These are phyloP conservation scores for Cryphonectria parasitica DNA, from an alignment of 2,329 filamentous ascomycete genomes.

Conservation along the genomic window DNA sequence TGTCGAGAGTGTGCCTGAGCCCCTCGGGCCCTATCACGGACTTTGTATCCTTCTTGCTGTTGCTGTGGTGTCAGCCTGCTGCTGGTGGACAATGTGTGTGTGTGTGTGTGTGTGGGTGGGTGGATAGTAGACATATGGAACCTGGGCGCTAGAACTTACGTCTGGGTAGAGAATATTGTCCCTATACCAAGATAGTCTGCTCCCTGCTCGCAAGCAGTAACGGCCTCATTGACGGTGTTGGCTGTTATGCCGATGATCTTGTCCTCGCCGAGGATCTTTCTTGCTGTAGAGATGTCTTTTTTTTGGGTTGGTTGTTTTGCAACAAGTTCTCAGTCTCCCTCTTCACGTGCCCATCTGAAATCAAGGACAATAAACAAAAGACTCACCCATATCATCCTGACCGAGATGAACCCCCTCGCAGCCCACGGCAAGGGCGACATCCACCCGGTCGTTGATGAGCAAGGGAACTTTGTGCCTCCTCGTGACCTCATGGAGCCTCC, in stretches of 20 bases:
- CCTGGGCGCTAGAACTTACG: constrained; percentile 53
- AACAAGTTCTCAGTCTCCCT: background rate
- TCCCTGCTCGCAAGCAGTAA: constrained; percentile 71
- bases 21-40: constrained; percentile 76
- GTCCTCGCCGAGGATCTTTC: constrained; percentile 71
- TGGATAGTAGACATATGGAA: background rate
- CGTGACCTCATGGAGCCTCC: constrained; percentile 72
- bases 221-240: constrained; percentile 73
- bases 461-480: constrained; percentile 72
- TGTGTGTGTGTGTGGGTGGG: background rate
- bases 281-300: constrained; percentile 65
- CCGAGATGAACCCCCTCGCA: constrained; percentile 94
- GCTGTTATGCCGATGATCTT: constrained; percentile 90
- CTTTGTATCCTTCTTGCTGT: constrained; percentile 84
- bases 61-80: background rate
- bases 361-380: background rate
- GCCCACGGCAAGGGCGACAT: constrained; percentile 81
- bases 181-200: constrained; percentile 92
- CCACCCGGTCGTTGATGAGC: constrained; percentile 90
- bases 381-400: constrained; percentile 85
- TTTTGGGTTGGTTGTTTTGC: background rate
- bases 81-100: background rate
- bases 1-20: constrained; percentile 66
- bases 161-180: constrained; percentile 83
- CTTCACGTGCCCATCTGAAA: no score